Base-by-base conservation (phyloP, 495 filamentous ascomycete species). In the Aspergillus baeticus region DNA sequence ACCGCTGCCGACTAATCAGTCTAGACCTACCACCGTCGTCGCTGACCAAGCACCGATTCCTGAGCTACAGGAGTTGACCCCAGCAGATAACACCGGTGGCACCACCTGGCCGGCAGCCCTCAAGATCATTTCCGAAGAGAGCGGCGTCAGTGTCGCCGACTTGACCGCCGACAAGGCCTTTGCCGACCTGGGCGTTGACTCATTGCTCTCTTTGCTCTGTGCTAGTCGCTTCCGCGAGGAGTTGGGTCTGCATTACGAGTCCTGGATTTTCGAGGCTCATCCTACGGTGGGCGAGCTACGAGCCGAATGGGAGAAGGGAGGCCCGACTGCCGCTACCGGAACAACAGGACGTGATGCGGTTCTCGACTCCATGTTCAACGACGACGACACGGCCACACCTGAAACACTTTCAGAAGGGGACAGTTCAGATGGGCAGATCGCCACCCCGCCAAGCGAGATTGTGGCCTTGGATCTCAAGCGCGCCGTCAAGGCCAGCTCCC, bases 91-190 rank as follows among this genome's bases (percentile, higher is more conserved):
- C 26, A 8, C 26, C 26, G 26, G 8, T 29, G 26, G 26, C 26
- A 4, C 26, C 3, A 29, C 26, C 26, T 29, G 26, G 26, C 26
- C 26, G 26, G 26, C 22, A 65, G 82, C 84, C 37, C 78, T 90
- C 61, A 72, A 76, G 6, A 84, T 91, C 34, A 71, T 91, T 35
- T 84, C 86, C 21, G 79, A 80, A 57, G 87, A 90, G 62, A 78
- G 85, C 41, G 86, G 86, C 44, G 75, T 88, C 47, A 77, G 76
- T 23, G 69, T 81, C 14, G 76, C 80, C 29, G 87, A 90, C 57
- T 73, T 91, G 57, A 77, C 80, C n/a, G 73, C 76, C 50, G 68
- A 73, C 22, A 63, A 76, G 47, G 72, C 70, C 45, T 81, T 83
- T 58, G 73, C 75, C 5, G 74, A 81, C 55, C 72, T 79, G 41